Evolutionary conservation across 1,139 yeast species (phyloP), one percentile per base, ranked within the genome.

Genomic region (Petasospora rhodanensis): DNA sequence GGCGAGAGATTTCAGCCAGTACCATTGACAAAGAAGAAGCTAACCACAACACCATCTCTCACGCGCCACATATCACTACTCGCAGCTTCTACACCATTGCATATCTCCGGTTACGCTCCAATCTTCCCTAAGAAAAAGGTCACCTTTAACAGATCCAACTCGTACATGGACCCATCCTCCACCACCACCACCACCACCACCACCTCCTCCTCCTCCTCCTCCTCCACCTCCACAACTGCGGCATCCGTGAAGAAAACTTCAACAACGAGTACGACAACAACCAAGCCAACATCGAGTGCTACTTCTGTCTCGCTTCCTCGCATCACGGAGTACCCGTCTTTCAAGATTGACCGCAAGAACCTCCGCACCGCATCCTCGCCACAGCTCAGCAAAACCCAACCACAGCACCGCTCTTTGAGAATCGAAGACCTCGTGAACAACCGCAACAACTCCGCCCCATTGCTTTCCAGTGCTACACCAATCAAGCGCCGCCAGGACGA

Each of bases 21-120:
- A 1, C 24, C 28, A 3, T 14, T 20, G 14, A 10, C 14, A 20
- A 31, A 27, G 30, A 28, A 36, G 26, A 34, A 28, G 18, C 18
- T 22, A 4, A 21, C 29, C 5, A 35, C 37, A 4, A 47, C 54
- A 0, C 53, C 54, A 6, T 44, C 49, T 4, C 16, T 41, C 9
- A 43, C 50, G 5, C 51, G 52, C 26, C 51, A 47, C 28, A 42
- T 47, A 12, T 58, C 57, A 30, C 42, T 59, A 4, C 32, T 60
- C 24, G 64, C 59, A 6, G 61, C 62, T 5, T 60, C 65, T 0
- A 59, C 64, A 2, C 65, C 65, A 10, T 35, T 60, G 18, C 42
- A 37, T 10, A 16, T 33, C 7, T 15, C 30, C 10, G 18, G 25
- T 24, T 17, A 26, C 14, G 18, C 30, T 11, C 28, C 32, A 11